Conservation (phyloP, 148 eudicot genomes). For the Rhododendron vialii region DNA sequence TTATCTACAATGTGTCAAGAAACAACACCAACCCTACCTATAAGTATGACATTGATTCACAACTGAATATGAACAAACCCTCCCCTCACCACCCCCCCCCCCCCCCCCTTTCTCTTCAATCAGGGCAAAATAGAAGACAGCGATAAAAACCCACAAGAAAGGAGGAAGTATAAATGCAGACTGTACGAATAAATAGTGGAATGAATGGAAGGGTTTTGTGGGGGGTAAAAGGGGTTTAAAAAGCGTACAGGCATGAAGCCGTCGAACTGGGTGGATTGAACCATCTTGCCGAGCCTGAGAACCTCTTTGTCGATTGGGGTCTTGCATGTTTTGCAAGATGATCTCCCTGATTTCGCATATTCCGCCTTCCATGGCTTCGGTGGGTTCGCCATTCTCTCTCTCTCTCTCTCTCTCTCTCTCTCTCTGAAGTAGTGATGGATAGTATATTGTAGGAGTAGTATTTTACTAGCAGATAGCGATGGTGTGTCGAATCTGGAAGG, state of each 20-base stretch:
- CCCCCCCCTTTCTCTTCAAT: neutral
- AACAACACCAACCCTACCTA: neutral
- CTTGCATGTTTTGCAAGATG: conserved; percentile 85
- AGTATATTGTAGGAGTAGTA: neutral
- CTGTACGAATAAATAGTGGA: neutral
- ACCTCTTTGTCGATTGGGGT: conserved; percentile 63
- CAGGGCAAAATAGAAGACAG: neutral
- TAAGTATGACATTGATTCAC: neutral
- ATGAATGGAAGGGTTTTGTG: neutral
- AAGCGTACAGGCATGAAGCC: conserved; percentile 89
- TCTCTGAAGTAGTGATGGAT: neutral
- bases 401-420: conserved; percentile 6
- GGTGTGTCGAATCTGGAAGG: neutral
- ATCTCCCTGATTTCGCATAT: conserved; percentile 88
- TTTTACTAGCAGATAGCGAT: neutral
- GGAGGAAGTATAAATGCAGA: neutral
- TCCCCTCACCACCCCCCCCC: too few species aligned
- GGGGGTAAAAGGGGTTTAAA: neutral
- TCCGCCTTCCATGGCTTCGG: conserved; percentile 95
- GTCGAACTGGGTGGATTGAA: conserved; percentile 77
- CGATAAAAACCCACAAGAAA: conserved; percentile 2
- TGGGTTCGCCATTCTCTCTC: conserved; percentile 57
- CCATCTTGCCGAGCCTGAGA: conserved; percentile 79
- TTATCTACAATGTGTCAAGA: neutral
- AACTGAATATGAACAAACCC: neutral